phyloP scores from a whole-genome alignment of 768 basidiomycete genomes.

The Trametes gibbosa region DNA sequence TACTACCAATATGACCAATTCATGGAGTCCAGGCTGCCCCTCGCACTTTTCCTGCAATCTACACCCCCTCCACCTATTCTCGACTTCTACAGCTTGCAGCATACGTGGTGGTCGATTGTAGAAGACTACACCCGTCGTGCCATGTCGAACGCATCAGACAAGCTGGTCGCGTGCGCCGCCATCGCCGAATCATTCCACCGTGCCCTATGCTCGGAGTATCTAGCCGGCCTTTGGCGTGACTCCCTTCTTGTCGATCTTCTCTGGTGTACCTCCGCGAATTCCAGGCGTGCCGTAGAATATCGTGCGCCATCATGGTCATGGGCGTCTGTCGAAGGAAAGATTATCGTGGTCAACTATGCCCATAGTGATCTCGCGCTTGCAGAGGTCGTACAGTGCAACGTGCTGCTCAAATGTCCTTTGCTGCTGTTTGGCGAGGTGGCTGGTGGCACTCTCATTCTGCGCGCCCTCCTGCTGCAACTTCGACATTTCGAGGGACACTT shows the following conservation, averaged over 20 bases:
- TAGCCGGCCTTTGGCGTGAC: not conserved
- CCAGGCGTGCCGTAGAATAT: not conserved
- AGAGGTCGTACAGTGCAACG: not conserved
- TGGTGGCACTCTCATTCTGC: not conserved
- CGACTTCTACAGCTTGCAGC: not conserved
- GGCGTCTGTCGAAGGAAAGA: constrained; percentile 10
- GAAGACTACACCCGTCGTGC: not conserved
- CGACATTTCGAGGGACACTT: not conserved
- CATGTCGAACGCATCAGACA: not conserved
- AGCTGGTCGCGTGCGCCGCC: not conserved
- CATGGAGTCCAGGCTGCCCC: not conserved
- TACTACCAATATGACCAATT: not conserved
- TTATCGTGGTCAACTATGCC: not conserved
- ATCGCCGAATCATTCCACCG: not conserved
- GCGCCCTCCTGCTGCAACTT: not conserved
- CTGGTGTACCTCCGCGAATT: not conserved
- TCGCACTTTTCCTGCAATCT: constrained; percentile 1
- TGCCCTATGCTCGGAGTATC: not conserved
- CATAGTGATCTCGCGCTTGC: not conserved
- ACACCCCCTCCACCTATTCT: too few relatives aligned
- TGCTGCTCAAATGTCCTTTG: not conserved
- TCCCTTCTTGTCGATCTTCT: constrained; percentile 4
- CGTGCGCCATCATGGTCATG: constrained; percentile 16
- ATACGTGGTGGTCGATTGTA: not conserved
- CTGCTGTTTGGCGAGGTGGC: constrained; percentile 5